These are phyloP conservation scores for Rhododendron simsii DNA, from an alignment of 148 eudicot genomes.

Conservation along the genomic window DNA sequence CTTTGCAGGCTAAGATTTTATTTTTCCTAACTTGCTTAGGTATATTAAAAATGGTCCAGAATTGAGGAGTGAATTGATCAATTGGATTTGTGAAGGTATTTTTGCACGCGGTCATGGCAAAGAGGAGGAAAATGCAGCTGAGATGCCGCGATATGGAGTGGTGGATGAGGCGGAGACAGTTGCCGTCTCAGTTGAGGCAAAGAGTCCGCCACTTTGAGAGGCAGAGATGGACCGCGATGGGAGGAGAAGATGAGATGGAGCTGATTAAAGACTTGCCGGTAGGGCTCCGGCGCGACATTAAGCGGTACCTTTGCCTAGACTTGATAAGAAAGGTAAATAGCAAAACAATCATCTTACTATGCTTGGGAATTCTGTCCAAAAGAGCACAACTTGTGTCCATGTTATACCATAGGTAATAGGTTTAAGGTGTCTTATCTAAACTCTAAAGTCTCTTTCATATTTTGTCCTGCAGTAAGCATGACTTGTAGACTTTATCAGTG, in stretches of 20 bases:
- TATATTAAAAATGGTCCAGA: neutral
- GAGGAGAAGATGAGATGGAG: conserved; percentile 88
- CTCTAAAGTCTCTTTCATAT: neutral
- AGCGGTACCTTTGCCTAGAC: conserved; percentile 85
- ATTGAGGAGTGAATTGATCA: neutral
- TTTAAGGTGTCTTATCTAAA: neutral
- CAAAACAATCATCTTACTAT: neutral
- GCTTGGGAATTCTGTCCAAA: neutral
- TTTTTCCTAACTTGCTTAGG: neutral
- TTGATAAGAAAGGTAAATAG: conserved; percentile 56
- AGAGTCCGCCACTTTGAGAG: conserved; percentile 77
- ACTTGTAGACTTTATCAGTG: neutral
- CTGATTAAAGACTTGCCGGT: conserved; percentile 80
- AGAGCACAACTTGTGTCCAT: too few relatives aligned
- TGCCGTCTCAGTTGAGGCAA: conserved; percentile 61
- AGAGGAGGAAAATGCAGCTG: conserved; percentile 69
- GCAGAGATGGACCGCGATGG: conserved; percentile 69
- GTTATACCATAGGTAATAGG: neutral
- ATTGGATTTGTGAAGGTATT: conserved; percentile 40
- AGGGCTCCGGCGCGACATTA: conserved; percentile 89
- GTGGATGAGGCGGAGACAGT: conserved; percentile 92
- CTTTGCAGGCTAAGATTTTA: neutral
- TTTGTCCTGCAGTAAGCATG: neutral
- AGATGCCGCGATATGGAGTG: conserved; percentile 83
- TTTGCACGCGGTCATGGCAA: conserved; percentile 70